Evolutionary conservation across 2,329 filamentous ascomycete genomes (phyloP), one percentile per base, ranked within the genome.

Genomic region (Trichophyton benhamiae): DNA sequence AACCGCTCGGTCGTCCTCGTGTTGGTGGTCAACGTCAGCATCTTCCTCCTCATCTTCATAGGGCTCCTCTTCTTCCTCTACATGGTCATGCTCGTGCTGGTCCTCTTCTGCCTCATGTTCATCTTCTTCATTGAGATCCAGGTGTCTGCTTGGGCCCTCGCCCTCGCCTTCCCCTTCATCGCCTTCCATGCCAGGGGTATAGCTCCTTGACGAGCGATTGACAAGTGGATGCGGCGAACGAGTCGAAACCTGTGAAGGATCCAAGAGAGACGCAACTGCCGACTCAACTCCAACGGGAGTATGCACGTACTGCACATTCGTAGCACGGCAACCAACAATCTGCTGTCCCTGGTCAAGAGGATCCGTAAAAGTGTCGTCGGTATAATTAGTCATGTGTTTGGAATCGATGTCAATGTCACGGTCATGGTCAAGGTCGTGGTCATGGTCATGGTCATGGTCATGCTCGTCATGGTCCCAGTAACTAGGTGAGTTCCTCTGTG

Each of bases 261-360:
- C 89, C 67, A 94, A 87, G 5, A 97, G 78, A 15, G 91, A 96
- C 6, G 92, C 92, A 9, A 97, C 91, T 8, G 88, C 88, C 13
- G 91, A 96, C 73, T 96, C 91, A 0, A 95, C 85, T 1, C 83
- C 89, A 38, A 85, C 70, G 1, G 83, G 84, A 1, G 83, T 85
- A 67, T 91, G 85, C 2, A 95, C 81, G 69, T 90, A 87, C 66
- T 89, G 81, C 1, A 90, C 87, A 67, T 89, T 95, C 9, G 85
- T 85, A 48, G 82, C 87, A 55, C 83, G 83, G 27, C 82, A 87
- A 20, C 82, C 83, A 33, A 82, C 83, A 27, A 96, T 84, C 61
- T 88, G 83, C 67, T 89, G 87, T 36, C 85, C 86, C 22, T 84
- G 80, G 36, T 82, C 78, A 66, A 86, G 78, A 49, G 77, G 72